Base-by-base conservation (phyloP, 1,284 basidiomycete genomes). In the Sparassis latifolia region DNA sequence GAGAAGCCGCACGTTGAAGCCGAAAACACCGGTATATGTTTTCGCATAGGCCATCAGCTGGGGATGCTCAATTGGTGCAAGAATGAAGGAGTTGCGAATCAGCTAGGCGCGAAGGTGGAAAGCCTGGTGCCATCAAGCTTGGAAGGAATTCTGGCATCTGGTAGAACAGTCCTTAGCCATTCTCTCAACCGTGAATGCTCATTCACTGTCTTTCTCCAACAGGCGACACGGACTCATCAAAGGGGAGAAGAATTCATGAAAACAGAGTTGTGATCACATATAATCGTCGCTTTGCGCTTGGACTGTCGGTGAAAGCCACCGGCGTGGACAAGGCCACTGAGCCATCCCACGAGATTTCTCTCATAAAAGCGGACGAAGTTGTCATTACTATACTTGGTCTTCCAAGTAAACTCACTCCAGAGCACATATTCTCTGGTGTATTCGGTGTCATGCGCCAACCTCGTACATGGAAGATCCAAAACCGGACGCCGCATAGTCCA, bases 321-420 rank as follows among this genome's bases (percentile, higher is more conserved):
- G 9, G 33, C 9, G 28, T 20, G 4, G 42, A 44, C 4, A 33
- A 35, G 9, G 31, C 44, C 1, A 57, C 49, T 3, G 55, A 57
- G 32, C 51, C 51, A 10, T 4, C 28, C 10, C 50, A 55, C n/a
- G 52, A 57, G 46, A 42, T 43, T 5, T 30, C 50, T 2, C 31
- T 53, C 12, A 52, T 50, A 1, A 29, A 48, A 28, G 3, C 47
- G 1, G 51, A 58, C 40, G 56, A 58, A 33, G 54, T 54, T 2
- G 47, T 52, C 2, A 37, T 58, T 32, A 53, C 49, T 3, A 35
- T 58, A 30, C 28, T 40, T 9, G 53, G 51, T 3, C 49, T 58
- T 5, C 12, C 42, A 1, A 30, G 31, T 10, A n/a, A 39, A 3
- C 42, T 45, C 27, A 44, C 45, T 1, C 49, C 48, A 0, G 51